These are phyloP conservation scores for Elaphomyces granulatus DNA, from an alignment of 495 filamentous ascomycete genomes.

Conservation along the genomic window DNA sequence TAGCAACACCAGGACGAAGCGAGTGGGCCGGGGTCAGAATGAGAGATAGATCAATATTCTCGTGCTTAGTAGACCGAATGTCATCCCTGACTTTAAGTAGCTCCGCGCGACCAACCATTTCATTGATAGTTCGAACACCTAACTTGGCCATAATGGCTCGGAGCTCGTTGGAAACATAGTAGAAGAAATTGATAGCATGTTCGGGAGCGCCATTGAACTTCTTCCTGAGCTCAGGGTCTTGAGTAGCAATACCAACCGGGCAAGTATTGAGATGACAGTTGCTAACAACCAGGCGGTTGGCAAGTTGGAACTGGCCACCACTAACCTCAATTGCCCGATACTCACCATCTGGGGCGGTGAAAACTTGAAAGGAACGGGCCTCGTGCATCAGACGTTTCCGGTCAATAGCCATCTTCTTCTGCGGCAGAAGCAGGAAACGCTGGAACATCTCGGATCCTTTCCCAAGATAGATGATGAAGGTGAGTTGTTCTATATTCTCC, in stretches of 20 bases:
- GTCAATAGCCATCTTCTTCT: not conserved
- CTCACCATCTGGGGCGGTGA: not conserved
- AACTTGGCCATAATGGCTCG: slow-evolving; percentile 97
- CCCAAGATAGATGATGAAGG: not conserved
- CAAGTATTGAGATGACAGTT: slow-evolving; percentile 62
- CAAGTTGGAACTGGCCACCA: not conserved
- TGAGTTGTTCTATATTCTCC: not conserved
- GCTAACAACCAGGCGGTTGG: slow-evolving; percentile 16
- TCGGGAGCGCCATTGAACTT: slow-evolving; percentile 93
- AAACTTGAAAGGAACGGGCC: not conserved
- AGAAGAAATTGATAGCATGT: slow-evolving; percentile 99
- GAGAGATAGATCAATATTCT: slow-evolving; percentile 86
- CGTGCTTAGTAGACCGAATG: slow-evolving; percentile 73
- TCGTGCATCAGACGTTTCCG: not conserved
- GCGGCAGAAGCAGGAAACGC: not conserved
- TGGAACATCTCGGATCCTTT: not conserved
- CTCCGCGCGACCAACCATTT: slow-evolving; percentile 95
- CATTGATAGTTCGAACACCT: slow-evolving; percentile 89
- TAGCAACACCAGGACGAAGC: slow-evolving; percentile 89
- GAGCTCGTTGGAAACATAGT: slow-evolving; percentile 95
- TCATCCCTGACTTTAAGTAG: slow-evolving; percentile 79
- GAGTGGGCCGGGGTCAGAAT: slow-evolving; percentile 95
- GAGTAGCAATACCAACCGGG: slow-evolving; percentile 93
- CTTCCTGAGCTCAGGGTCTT: slow-evolving; percentile 86
- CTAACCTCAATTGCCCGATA: not conserved